Conservation (phyloP, 305 asterid species). For the Solanum aculeatissimum region DNA sequence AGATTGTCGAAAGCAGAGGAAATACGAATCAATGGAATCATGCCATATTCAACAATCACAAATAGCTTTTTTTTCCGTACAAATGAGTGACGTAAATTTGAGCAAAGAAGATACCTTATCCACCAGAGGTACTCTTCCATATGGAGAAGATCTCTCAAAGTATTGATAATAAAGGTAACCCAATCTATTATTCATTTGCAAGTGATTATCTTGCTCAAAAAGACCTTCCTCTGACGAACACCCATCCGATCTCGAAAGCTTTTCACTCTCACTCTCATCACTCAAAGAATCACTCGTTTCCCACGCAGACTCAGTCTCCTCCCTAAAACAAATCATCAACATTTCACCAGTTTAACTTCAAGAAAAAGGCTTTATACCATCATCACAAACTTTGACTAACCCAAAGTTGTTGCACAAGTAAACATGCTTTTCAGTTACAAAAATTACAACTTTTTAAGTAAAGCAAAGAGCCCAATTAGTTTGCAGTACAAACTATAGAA, state of each 20-base stretch:
- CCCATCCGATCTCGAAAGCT: constrained; percentile 86
- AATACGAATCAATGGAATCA: not conserved
- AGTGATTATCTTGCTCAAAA: constrained; percentile 51
- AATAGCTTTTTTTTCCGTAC: not conserved
- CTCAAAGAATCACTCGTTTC: constrained; percentile 91
- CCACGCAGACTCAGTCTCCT: constrained; percentile 58
- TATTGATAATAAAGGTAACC: constrained; percentile 76
- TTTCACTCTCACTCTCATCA: constrained; percentile 90
- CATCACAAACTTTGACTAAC: not conserved
- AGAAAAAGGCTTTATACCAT: not conserved
- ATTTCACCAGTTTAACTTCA: not conserved
- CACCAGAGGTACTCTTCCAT: constrained; percentile 76
- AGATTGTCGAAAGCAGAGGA: not conserved
- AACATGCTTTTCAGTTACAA: not conserved
- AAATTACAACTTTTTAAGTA: not conserved
- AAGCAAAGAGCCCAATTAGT: not conserved
- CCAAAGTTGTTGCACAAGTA: not conserved
- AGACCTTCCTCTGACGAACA: constrained; percentile 83
- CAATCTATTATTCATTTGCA: constrained; percentile 60
- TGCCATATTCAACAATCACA: not conserved
- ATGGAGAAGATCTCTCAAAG: constrained; percentile 84
- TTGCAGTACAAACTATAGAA: not conserved
- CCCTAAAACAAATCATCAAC: constrained; percentile 26
- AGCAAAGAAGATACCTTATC: constrained; percentile 47
- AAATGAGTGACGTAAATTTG: not conserved